A percentile compares a stretch with the other conserved stretches of the same genome.
phyloP scores from a whole-genome alignment of 805 yeast species.

The Ogataea methanolica region DNA sequence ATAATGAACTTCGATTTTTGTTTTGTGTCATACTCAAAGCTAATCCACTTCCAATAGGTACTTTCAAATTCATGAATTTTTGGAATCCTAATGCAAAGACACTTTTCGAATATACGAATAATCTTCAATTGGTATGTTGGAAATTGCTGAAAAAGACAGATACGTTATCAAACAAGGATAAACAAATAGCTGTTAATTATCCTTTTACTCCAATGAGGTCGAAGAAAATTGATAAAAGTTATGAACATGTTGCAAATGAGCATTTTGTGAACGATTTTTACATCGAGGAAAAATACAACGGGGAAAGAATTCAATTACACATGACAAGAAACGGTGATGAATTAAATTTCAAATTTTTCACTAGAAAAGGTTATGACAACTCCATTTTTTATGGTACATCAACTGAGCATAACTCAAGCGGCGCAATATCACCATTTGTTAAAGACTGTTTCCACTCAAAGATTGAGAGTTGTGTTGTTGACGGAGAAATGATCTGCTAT shows the following conservation, averaged over 20 bases:
- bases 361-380: conserved; percentile 71
- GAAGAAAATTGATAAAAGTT: conserved; percentile 45
- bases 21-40: conserved; percentile 60
- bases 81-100: conserved; percentile 82
- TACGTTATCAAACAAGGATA: conserved; percentile 38
- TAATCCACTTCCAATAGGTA: conserved; percentile 53
- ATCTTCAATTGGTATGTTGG: conserved; percentile 55
- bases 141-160: conserved; percentile 46
- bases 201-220: conserved; percentile 81
- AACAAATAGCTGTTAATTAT: conserved; percentile 38
- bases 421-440: conserved; percentile 31
- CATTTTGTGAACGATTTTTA: conserved; percentile 44
- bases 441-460: conserved; percentile 24
- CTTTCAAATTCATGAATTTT: conserved; percentile 46
- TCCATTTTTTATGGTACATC: conserved; percentile 59
- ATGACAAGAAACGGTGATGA: conserved; percentile 41
- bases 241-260: conserved; percentile 42
- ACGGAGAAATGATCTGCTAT: conserved; percentile 93
- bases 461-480: conserved; percentile 47
- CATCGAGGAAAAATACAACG: conserved; percentile 91
- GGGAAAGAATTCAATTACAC: conserved; percentile 83
- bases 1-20: conserved; percentile 40
- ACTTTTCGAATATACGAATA: conserved; percentile 60
- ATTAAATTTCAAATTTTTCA: conserved; percentile 43
- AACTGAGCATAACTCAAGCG: conserved; percentile 14